Conservation (phyloP, 2,329 filamentous ascomycete species). For the Lasiodiplodia citricola region DNA sequence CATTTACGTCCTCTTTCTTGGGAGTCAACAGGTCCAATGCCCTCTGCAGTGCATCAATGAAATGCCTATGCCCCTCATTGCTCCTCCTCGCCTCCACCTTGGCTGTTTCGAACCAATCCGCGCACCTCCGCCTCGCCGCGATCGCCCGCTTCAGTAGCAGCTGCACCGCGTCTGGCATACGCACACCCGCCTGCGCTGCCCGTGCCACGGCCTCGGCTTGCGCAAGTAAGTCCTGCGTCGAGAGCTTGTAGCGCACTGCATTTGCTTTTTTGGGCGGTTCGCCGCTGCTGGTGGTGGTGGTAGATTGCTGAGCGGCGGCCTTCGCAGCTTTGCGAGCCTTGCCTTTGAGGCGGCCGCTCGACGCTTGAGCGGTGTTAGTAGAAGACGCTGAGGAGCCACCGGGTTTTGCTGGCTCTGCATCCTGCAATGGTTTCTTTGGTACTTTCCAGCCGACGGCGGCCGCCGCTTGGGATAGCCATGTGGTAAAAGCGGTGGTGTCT, state of each 20-base stretch:
- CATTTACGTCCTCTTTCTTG: not conserved
- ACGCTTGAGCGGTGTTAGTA: not conserved
- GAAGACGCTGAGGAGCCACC: not conserved
- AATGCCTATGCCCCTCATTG: conserved; percentile 1
- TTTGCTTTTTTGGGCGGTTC: not conserved
- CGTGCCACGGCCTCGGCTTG: not conserved
- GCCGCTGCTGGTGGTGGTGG: not conserved
- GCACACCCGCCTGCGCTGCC: not conserved
- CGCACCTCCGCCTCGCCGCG: not conserved
- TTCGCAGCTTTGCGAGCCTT: not conserved
- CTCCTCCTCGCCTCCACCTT: not conserved
- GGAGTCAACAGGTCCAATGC: not conserved
- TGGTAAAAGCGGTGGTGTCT: not conserved
- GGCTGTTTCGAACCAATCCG: not conserved
- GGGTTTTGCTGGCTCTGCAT: not conserved
- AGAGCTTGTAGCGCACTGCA: not conserved
- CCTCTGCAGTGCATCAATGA: not conserved
- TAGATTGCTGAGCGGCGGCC: not conserved
- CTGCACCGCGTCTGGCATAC: not conserved
- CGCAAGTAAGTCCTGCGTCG: not conserved
- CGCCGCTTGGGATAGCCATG: not conserved
- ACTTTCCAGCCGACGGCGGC: not conserved
- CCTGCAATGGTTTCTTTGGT: not conserved
- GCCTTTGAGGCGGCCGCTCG: not conserved
- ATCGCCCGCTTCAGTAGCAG: not conserved